phyloP scores from a whole-genome alignment of 768 basidiomycete species.

The Suillus subalutaceus region DNA sequence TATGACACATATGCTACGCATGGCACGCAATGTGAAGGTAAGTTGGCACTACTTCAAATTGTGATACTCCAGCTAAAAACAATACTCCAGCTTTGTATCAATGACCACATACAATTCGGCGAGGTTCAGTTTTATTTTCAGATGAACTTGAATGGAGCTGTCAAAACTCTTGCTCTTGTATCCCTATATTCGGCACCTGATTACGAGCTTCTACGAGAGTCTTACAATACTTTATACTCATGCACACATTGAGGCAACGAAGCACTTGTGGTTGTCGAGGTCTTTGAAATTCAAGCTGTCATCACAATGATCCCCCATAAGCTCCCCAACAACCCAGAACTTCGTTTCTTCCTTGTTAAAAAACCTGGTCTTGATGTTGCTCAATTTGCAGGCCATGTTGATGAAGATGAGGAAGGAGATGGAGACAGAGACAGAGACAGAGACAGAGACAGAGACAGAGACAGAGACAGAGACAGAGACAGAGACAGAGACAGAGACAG shows the following conservation, averaged over 20 bases:
- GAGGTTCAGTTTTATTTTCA: constrained; percentile 25
- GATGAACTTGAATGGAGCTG: neutral
- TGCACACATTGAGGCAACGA: constrained; percentile 7
- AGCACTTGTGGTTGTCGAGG: neutral
- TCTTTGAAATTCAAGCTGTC: neutral
- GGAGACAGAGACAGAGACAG: no score
- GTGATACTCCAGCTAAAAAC: neutral
- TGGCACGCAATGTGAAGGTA: neutral
- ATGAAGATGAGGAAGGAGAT: constrained; percentile 1
- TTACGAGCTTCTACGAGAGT: constrained; percentile 6
- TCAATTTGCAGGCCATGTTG: constrained; percentile 1
- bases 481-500: no score
- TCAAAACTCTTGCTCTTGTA: constrained; percentile 23
- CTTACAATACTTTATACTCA: constrained; percentile 6
- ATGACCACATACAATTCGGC: constrained; percentile 12
- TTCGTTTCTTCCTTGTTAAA: neutral
- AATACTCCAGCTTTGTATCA: neutral
- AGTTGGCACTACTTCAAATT: no score
- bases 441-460: no score
- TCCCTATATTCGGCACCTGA: constrained; percentile 27
- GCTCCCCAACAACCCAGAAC: neutral
- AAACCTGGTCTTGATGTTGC: constrained; percentile 6
- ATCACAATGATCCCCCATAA: neutral
- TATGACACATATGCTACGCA: neutral
- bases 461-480: no score